phyloP scores from a whole-genome alignment of 2,329 filamentous ascomycete genomes.

The Myriangium duriaei region DNA sequence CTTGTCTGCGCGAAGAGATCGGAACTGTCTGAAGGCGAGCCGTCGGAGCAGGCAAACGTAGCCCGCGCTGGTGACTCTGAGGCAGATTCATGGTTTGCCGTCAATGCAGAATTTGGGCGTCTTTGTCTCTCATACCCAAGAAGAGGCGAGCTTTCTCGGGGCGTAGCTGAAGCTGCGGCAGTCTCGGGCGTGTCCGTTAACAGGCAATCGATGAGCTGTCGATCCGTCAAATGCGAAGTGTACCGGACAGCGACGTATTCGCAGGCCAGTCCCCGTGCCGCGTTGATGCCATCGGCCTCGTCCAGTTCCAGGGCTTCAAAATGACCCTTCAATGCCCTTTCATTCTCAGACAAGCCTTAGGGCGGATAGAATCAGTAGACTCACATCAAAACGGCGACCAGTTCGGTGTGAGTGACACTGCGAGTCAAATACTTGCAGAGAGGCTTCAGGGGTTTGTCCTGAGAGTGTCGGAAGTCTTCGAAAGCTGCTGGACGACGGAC shows the following conservation, averaged over 20 bases:
- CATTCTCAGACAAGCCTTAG: background rate
- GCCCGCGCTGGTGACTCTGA: conserved; percentile 2
- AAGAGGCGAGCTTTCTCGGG: conserved; percentile 1
- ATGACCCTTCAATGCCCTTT: conserved; percentile 62
- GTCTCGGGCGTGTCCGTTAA: conserved; percentile 53
- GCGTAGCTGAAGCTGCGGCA: background rate
- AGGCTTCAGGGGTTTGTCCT: conserved; percentile 42
- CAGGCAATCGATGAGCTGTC: conserved; percentile 62
- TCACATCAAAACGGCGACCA: conserved; percentile 58
- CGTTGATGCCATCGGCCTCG: conserved; percentile 50
- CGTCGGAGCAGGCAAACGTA: background rate
- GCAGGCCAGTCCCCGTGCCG: conserved; percentile 59
- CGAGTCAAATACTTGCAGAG: conserved; percentile 53
- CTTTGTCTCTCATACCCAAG: conserved; percentile 3
- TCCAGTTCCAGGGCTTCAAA: conserved; percentile 50
- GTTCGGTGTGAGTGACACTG: conserved; percentile 53
- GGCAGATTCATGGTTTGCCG: background rate
- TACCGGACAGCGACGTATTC: conserved; percentile 76
- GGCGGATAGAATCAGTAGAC: background rate
- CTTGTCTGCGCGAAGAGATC: conserved; percentile 62
- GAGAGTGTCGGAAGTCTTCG: conserved; percentile 58
- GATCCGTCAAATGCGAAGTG: conserved; percentile 55
- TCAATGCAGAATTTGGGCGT: background rate
- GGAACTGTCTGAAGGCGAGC: background rate
- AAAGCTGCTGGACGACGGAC: conserved; percentile 56